Percentiles rank a stretch among this genome's conserved stretches.
Conservation (phyloP, 768 basidiomycete species). For the Steccherinum ochraceum region DNA sequence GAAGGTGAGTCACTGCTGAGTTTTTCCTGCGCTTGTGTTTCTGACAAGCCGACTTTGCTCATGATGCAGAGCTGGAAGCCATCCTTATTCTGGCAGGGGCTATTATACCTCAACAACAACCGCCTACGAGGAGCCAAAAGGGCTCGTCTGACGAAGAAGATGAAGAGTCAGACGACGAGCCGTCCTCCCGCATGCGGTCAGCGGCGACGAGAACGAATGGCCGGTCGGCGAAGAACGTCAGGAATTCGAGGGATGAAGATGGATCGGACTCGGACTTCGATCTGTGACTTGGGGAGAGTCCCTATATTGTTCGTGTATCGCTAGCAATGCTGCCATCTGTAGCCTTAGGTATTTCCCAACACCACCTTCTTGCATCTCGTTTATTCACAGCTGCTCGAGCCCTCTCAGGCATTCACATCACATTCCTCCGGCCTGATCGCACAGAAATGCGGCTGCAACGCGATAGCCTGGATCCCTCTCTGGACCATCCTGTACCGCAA, state of each 20-base stretch:
- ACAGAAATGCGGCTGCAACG: constrained; percentile 71
- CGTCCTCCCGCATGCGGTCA: constrained; percentile 51
- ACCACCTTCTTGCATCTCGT: not conserved
- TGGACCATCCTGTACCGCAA: constrained; percentile 55
- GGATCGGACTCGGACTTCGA: constrained; percentile 81
- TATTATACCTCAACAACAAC: constrained; percentile 50
- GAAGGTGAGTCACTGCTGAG: constrained; percentile 80
- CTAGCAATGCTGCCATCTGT: no score
- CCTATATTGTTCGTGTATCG: no score
- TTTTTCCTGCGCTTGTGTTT: no score
- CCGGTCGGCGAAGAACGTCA: constrained; percentile 47
- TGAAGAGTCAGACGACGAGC: constrained; percentile 40
- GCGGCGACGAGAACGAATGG: constrained; percentile 51
- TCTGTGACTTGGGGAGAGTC: no score
- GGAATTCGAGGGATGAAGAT: constrained; percentile 41
- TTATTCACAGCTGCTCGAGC: not conserved
- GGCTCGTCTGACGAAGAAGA: constrained; percentile 33
- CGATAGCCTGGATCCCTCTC: constrained; percentile 52
- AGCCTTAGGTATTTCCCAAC: no score
- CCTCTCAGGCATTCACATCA: constrained; percentile 22
- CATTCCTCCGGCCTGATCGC: constrained; percentile 56
- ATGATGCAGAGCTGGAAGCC: constrained; percentile 52
- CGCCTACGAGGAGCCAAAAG: constrained; percentile 22
- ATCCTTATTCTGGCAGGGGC: constrained; percentile 61
- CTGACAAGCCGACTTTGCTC: no score